These are phyloP conservation scores for Epichloe hybrida DNA, from an alignment of 2,329 filamentous ascomycete genomes.

Conservation along the genomic window DNA sequence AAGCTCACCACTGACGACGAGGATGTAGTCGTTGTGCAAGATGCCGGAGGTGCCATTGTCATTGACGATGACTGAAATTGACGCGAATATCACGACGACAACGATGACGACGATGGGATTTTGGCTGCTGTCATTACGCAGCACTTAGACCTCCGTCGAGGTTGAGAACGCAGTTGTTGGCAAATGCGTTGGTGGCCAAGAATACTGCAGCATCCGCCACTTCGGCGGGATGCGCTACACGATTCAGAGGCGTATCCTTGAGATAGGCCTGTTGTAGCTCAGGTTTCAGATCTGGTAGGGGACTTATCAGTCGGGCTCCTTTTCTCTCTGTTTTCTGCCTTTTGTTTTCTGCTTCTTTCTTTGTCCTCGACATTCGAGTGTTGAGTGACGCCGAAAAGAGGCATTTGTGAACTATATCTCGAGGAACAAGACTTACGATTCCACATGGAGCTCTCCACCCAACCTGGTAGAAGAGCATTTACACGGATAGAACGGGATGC, in stretches of 20 bases:
- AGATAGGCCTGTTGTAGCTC: slow-evolving; percentile 25
- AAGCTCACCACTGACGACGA: slow-evolving; percentile 22
- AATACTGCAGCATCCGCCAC: slow-evolving; percentile 75
- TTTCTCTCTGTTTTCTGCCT: not conserved
- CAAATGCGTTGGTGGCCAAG: slow-evolving; percentile 63
- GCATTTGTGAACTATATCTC: slow-evolving; percentile 4
- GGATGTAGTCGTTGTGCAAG: slow-evolving; percentile 37
- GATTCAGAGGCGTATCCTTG: slow-evolving; percentile 45
- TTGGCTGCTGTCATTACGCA: slow-evolving; percentile 24
- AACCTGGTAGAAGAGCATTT: slow-evolving; percentile 72
- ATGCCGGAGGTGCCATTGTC: slow-evolving; percentile 47
- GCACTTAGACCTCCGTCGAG: slow-evolving; percentile 76
- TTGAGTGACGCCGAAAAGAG: not conserved
- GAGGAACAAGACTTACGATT: slow-evolving; percentile 35
- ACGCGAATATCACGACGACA: not conserved
- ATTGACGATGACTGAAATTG: slow-evolving; percentile 45
- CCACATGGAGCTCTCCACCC: slow-evolving; percentile 73
- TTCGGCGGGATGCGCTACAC: slow-evolving; percentile 56
- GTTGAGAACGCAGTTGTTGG: slow-evolving; percentile 77
- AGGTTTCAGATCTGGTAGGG: slow-evolving; percentile 22
- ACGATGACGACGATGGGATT: not conserved
- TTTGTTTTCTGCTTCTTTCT: not conserved
- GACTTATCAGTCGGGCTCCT: slow-evolving; percentile 25
- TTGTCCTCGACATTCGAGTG: not conserved
- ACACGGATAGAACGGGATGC: slow-evolving; percentile 51